Percentiles rank a stretch among this genome's conserved stretches.
Conservation (phyloP, 2,329 filamentous ascomycete species). For the Aspergillus transmontanensis region DNA sequence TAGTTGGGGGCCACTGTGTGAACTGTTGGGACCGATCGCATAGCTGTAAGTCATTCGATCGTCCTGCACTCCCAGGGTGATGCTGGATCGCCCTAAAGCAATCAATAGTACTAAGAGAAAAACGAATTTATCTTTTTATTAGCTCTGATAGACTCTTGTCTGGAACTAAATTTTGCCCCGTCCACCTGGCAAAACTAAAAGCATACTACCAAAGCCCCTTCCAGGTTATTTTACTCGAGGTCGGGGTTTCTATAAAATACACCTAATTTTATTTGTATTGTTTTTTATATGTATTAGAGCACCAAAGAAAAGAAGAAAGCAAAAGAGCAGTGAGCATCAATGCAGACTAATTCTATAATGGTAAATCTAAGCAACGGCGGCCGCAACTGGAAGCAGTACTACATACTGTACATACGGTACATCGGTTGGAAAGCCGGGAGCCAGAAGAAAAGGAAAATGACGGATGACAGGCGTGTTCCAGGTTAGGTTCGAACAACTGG, state of each 20-base stretch:
- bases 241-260: no score
- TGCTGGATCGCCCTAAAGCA: slow-evolving; percentile 21
- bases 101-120: slow-evolving; percentile 11
- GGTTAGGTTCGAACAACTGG: slow-evolving; percentile 16
- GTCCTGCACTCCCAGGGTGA: slow-evolving; percentile 25
- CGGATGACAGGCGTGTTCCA: slow-evolving; percentile 19
- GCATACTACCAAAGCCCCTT: background rate
- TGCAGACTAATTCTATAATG: no score
- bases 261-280: background rate
- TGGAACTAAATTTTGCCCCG: background rate
- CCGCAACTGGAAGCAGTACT: no score
- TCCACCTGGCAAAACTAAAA: background rate
- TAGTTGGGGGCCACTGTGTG: slow-evolving; percentile 15
- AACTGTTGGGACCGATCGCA: slow-evolving; percentile 25
- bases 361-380: no score
- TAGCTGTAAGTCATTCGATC: slow-evolving; percentile 30
- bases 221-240: background rate
- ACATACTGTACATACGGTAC: no score
- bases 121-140: background rate
- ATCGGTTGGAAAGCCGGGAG: background rate
- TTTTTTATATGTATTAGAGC: background rate
- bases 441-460: slow-evolving; percentile 8
- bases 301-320: background rate
- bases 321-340: background rate
- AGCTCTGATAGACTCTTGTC: background rate